Percentiles rank a stretch among this genome's conserved stretches.
Conservation (phyloP, 1,139 yeast species). For the Eremothecium cymbalariae region DNA sequence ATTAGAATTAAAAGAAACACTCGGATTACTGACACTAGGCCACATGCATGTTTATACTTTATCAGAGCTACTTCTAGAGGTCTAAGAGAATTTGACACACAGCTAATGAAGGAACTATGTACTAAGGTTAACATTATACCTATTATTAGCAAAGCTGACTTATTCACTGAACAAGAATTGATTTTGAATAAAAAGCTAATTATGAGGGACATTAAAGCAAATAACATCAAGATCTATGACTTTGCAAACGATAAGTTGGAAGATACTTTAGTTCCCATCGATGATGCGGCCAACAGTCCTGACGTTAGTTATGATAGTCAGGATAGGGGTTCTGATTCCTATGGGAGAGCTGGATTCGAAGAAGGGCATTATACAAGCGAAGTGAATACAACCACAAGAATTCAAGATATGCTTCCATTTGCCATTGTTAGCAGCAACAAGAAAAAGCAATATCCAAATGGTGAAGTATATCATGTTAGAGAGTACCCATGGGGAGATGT, state of each 20-base stretch:
- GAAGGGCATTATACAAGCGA: not conserved
- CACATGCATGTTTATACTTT: constrained; percentile 57
- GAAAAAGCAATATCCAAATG: constrained; percentile 21
- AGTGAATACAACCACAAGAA: constrained; percentile 16
- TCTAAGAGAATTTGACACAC: constrained; percentile 39
- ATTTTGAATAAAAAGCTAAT: constrained; percentile 39
- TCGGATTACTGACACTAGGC: constrained; percentile 46
- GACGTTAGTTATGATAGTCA: constrained; percentile 1
- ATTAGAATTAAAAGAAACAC: constrained; percentile 50
- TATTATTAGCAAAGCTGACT: constrained; percentile 50
- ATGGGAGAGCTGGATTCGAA: constrained; percentile 22
- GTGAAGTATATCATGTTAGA: constrained; percentile 33
- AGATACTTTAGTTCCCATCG: constrained; percentile 23
- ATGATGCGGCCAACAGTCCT: constrained; percentile 24
- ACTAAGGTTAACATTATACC: constrained; percentile 51
- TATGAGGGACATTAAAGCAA: constrained; percentile 37
- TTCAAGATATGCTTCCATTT: constrained; percentile 41
- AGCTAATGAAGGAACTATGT: constrained; percentile 43
- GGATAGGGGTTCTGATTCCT: constrained; percentile 1
- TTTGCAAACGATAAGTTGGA: constrained; percentile 37
- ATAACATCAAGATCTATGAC: constrained; percentile 44
- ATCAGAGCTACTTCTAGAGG: constrained; percentile 52
- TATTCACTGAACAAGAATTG: constrained; percentile 44
- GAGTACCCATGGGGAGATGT: constrained; percentile 41
- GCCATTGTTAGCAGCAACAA: constrained; percentile 41